Evolutionary conservation across 352 stramenopile species (phyloP).

Genomic region (Globisporangium apiculatum): DNA sequence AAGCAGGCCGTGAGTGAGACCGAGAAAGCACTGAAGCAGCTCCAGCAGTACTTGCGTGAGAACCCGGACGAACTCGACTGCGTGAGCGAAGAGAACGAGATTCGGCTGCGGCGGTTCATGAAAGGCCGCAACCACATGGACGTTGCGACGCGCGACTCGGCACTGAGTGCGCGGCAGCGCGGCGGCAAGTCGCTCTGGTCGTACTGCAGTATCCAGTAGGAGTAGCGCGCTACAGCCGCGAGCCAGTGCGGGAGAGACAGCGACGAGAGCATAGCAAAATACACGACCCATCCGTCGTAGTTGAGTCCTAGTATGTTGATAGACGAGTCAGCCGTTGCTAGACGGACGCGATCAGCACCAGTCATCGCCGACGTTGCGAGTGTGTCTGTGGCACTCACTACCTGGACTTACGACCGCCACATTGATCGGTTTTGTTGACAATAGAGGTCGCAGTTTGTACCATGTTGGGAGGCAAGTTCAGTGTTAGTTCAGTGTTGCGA

Average conservation of each 20-base stretch:
- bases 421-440: no score
- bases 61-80: constrained; percentile 70
- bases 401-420: no score
- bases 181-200: constrained; percentile 29
- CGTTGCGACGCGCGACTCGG: constrained; percentile 41
- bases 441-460: no score
- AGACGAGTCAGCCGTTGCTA: no score
- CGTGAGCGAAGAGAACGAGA: constrained; percentile 79
- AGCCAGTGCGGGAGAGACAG: constrained; percentile 4
- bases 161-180: constrained; percentile 17
- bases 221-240: not conserved
- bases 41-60: constrained; percentile 57
- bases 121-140: constrained; percentile 74
- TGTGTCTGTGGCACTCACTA: no score
- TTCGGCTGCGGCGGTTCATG: constrained; percentile 70
- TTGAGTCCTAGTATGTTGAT: no score
- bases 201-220: constrained; percentile 45
- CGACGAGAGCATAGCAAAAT: not conserved
- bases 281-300: no score
- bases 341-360: no score
- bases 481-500: no score
- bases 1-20: constrained; percentile 61
- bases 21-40: constrained; percentile 58
- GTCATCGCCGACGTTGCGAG: no score
- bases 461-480: no score